A percentile compares a stretch with the other conserved stretches of the same genome.
phyloP scores from a whole-genome alignment of 495 filamentous ascomycete genomes.

The Xylaria palmicola region DNA sequence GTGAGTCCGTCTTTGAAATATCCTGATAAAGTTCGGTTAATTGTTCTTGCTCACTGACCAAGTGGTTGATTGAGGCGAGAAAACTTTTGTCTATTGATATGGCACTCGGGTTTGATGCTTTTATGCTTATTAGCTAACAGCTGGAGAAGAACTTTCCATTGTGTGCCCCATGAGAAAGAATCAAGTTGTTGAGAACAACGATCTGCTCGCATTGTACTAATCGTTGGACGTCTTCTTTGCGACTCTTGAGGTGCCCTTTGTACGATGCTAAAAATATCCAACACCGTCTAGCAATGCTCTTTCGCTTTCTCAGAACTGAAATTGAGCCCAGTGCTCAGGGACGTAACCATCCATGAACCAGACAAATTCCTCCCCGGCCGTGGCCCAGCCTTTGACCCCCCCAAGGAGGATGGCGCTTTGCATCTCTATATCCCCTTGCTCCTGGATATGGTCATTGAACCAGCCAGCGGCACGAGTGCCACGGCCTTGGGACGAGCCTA shows the following conservation, averaged over 20 bases:
- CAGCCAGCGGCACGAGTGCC: conserved; percentile 62
- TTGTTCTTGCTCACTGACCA: background rate
- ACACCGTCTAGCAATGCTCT: background rate
- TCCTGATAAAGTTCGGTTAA: background rate
- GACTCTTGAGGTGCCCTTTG: background rate
- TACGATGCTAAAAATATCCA: background rate
- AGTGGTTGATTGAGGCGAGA: background rate
- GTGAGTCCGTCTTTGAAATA: background rate
- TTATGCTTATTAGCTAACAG: background rate
- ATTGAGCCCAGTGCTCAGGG: conserved; percentile 42
- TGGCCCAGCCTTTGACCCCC: conserved; percentile 67
- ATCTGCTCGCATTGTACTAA: background rate
- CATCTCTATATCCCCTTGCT: conserved; percentile 44
- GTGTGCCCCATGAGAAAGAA: background rate
- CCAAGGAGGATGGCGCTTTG: conserved; percentile 57
- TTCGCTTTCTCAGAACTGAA: background rate
- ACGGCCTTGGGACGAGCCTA: conserved; percentile 64
- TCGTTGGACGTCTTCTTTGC: background rate
- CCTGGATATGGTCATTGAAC: conserved; percentile 62
- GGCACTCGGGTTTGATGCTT: too few species aligned
- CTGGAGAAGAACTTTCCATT: background rate
- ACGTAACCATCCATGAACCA: conserved; percentile 61
- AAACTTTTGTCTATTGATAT: too few species aligned
- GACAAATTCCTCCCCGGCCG: conserved; percentile 54
- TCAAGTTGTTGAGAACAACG: background rate